Conservation (phyloP, 148 eudicot species). For the Rheum nobile region DNA sequence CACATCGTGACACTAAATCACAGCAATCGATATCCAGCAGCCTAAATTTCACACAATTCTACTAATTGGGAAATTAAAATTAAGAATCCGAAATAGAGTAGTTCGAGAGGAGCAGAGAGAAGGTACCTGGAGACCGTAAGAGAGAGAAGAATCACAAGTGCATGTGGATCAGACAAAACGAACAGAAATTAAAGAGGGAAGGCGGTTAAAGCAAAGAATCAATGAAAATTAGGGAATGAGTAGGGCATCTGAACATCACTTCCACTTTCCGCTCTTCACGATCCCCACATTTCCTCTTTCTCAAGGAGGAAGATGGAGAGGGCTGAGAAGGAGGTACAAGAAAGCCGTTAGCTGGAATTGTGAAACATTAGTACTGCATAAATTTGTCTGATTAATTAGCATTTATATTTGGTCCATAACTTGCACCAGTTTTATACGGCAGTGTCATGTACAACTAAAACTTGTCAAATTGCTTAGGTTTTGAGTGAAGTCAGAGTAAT, state of each 20-base stretch:
- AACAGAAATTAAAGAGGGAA: not conserved
- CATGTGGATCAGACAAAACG: not conserved
- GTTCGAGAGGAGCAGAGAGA: not conserved
- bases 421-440: not conserved
- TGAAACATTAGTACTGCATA: not conserved
- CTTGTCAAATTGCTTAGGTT: no score
- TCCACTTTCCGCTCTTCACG: not conserved
- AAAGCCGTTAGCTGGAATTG: conserved; percentile 2
- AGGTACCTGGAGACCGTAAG: not conserved
- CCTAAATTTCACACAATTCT: not conserved
- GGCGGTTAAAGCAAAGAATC: not conserved
- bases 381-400: no score
- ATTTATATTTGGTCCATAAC: not conserved
- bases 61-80: not conserved
- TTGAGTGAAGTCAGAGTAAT: no score
- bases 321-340: not conserved
- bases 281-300: not conserved
- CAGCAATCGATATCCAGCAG: not conserved
- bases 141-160: not conserved
- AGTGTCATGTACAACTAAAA: no score
- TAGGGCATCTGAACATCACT: not conserved
- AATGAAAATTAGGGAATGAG: not conserved
- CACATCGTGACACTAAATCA: not conserved
- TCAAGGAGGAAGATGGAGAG: not conserved
- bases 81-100: not conserved